phyloP scores from a whole-genome alignment of 352 stramenopile genomes.

The Phytopythium mirpurense region DNA sequence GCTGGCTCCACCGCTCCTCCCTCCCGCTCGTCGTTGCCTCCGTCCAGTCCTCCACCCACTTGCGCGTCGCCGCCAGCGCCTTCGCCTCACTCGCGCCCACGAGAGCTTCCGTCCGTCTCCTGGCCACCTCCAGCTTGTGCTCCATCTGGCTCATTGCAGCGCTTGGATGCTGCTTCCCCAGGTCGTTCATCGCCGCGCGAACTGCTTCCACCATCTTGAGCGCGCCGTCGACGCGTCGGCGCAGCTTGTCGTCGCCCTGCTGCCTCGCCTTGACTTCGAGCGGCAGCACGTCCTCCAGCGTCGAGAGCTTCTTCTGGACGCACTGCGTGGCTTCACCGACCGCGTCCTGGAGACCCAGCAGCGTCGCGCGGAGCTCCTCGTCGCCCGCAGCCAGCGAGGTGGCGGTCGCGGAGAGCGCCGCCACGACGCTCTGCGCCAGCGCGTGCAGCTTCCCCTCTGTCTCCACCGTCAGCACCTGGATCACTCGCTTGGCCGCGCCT shows the following conservation, averaged over 20 bases:
- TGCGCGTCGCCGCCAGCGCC: constrained; percentile 10
- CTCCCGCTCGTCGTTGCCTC: background rate
- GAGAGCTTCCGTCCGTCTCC: constrained; percentile 24
- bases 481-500: constrained; percentile 37
- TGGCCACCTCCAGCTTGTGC: constrained; percentile 20
- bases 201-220: constrained; percentile 23
- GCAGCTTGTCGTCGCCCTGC: constrained; percentile 50
- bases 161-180: constrained; percentile 20
- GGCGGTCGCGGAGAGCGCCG: background rate
- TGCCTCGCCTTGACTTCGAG: constrained; percentile 60
- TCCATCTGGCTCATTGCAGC: constrained; percentile 10
- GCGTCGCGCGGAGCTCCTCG: constrained; percentile 18
- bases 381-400: constrained; percentile 10
- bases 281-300: constrained; percentile 55
- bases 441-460: constrained; percentile 31
- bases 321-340: constrained; percentile 24
- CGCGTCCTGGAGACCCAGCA: constrained; percentile 17
- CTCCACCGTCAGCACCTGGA: constrained; percentile 33
- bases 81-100: constrained; percentile 26
- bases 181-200: background rate
- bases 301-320: constrained; percentile 41
- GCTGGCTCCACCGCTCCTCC: background rate
- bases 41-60: constrained; percentile 11
- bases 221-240: constrained; percentile 31
- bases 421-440: constrained; percentile 11